Evolutionary conservation across 139 green algal species (phyloP).

Genomic region (Haematococcus sp.): DNA sequence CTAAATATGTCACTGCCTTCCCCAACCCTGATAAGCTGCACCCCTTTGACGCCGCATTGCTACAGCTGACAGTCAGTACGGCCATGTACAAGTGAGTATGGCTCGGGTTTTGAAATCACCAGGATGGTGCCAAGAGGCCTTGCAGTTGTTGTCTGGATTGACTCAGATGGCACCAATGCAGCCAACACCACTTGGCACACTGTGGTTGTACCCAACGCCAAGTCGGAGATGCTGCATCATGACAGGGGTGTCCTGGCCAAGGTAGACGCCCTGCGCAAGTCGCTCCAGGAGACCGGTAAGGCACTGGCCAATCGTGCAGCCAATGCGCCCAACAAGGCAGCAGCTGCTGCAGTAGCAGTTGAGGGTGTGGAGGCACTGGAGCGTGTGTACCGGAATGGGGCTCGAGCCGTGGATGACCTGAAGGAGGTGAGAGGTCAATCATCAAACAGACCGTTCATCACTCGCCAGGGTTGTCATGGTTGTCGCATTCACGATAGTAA

Average conservation of each 20-base stretch:
- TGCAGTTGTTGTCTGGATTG: too few species aligned
- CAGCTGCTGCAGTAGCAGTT: slow-evolving; percentile 31
- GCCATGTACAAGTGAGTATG: slow-evolving; percentile 17
- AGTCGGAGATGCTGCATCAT: too few species aligned
- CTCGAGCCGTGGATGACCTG: slow-evolving; percentile 60
- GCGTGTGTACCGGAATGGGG: slow-evolving; percentile 37
- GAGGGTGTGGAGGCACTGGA: slow-evolving; percentile 68
- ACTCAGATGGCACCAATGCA: too few species aligned
- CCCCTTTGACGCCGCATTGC: slow-evolving; percentile 86
- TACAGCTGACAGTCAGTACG: slow-evolving; percentile 85
- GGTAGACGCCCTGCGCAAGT: slow-evolving; percentile 58
- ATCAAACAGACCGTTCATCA: not conserved
- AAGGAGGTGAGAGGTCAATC: slow-evolving; percentile 56
- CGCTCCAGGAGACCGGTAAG: slow-evolving; percentile 69
- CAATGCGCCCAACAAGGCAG: slow-evolving; percentile 58
- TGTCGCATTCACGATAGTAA: too few species aligned
- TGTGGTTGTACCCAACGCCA: too few species aligned
- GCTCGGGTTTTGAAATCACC: too few species aligned
- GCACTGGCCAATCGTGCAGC: slow-evolving; percentile 55
- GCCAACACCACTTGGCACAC: too few species aligned
- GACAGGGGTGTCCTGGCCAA: slow-evolving; percentile 50
- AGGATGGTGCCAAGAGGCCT: too few species aligned
- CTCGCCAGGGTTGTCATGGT: too few species aligned
- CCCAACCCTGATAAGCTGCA: slow-evolving; percentile 64
- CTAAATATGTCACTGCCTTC: slow-evolving; percentile 70